A percentile compares a stretch with the other conserved stretches of the same genome.
Conservation (phyloP, 164 flowering plant species). For the Nymphaea thermarum region DNA sequence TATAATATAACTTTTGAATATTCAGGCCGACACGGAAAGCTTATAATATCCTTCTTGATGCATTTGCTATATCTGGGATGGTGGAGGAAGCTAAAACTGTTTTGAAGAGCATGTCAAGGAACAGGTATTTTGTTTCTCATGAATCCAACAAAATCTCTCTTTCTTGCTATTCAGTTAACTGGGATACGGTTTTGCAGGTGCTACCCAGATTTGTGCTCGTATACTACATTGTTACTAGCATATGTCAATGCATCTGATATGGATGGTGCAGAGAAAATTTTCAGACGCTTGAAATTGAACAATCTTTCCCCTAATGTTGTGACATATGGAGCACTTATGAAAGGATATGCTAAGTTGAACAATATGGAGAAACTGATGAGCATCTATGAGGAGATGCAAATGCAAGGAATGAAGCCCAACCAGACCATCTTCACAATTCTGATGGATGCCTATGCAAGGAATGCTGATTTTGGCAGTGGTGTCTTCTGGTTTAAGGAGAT, state of each 20-base stretch:
- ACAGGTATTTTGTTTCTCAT: conserved; percentile 37
- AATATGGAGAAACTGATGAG: conserved; percentile 81
- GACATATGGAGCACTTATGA: conserved; percentile 76
- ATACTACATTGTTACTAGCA: conserved; percentile 86
- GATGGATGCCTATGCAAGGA: conserved; percentile 93
- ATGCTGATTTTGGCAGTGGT: conserved; percentile 62
- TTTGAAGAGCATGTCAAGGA: conserved; percentile 93
- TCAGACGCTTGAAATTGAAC: conserved; percentile 51
- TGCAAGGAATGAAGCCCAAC: conserved; percentile 44
- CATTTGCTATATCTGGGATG: conserved; percentile 96
- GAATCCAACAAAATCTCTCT: neutral
- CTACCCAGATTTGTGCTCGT: conserved; percentile 77
- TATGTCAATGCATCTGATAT: conserved; percentile 88
- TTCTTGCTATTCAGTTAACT: neutral
- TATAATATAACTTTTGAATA: neutral
- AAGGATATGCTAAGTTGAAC: conserved; percentile 71
- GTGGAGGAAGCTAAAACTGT: conserved; percentile 81
- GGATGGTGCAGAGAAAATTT: conserved; percentile 94
- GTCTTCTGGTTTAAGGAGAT: conserved; percentile 84
- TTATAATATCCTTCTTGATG: conserved; percentile 91
- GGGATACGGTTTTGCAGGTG: conserved; percentile 28
- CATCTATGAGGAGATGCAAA: conserved; percentile 61
- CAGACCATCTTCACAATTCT: conserved; percentile 72
- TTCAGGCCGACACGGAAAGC: conserved; percentile 88
- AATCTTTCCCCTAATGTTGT: conserved; percentile 65